These are phyloP conservation scores for Amborella trichopoda DNA, from an alignment of 164 flowering plant species.

Conservation along the genomic window DNA sequence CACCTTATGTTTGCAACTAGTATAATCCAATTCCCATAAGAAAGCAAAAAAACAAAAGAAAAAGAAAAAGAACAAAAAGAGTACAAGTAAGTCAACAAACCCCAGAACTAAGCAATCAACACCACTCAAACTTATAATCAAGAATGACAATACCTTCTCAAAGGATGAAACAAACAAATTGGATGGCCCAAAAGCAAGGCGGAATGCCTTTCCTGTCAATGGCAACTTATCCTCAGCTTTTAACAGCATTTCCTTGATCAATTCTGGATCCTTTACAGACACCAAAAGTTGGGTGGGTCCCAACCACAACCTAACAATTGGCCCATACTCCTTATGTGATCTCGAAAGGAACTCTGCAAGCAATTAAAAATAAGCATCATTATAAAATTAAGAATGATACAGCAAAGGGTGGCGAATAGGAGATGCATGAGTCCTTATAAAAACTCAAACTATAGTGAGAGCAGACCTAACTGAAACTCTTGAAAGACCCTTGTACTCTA, in stretches of 20 bases:
- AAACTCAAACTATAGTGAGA: too few relatives aligned
- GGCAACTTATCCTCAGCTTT: slow-evolving; percentile 64
- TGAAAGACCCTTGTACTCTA: too few relatives aligned
- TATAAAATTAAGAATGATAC: neutral
- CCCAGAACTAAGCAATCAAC: too few relatives aligned
- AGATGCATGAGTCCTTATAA: neutral
- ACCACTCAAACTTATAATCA: too few relatives aligned
- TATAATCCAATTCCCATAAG: too few relatives aligned
- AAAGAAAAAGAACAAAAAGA: too few relatives aligned
- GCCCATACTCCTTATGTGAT: slow-evolving; percentile 47
- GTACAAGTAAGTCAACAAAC: too few relatives aligned
- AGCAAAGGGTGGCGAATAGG: neutral
- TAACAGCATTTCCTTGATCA: slow-evolving; percentile 41
- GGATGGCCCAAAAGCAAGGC: slow-evolving; percentile 47
- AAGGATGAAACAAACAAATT: slow-evolving; percentile 46
- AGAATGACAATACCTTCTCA: slow-evolving; percentile 23
- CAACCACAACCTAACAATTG: slow-evolving; percentile 52
- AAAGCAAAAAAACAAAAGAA: too few relatives aligned
- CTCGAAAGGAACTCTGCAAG: slow-evolving; percentile 33
- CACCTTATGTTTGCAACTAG: too few relatives aligned
- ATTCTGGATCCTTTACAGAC: slow-evolving; percentile 37
- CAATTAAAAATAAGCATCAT: too few relatives aligned
- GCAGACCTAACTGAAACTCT: too few relatives aligned
- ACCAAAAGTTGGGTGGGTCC: slow-evolving; percentile 56
- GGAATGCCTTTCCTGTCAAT: slow-evolving; percentile 37